Conservation (phyloP, 2,329 filamentous ascomycete species). For the Arthrobotrys musiformis region DNA sequence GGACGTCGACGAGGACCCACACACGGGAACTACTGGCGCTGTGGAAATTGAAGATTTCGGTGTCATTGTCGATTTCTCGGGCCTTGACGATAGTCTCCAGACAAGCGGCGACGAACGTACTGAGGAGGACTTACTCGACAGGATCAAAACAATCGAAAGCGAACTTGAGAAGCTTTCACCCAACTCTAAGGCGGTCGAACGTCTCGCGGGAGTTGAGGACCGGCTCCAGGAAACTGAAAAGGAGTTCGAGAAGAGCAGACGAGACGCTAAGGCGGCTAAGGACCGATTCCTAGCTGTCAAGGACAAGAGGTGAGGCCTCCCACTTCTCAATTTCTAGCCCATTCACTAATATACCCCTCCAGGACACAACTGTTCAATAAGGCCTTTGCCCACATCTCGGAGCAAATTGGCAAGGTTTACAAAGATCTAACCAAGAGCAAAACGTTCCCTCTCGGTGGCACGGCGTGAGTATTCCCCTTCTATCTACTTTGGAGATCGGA, state of each 20-base stretch:
- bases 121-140: slow-evolving; percentile 80
- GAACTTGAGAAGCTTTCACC: slow-evolving; percentile 95
- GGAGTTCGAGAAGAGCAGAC: slow-evolving; percentile 87
- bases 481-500: not conserved
- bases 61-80: slow-evolving; percentile 86
- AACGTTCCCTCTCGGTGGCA: slow-evolving; percentile 91
- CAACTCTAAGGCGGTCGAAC: slow-evolving; percentile 94
- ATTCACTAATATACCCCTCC: not conserved
- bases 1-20: slow-evolving; percentile 81
- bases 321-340: not conserved
- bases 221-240: slow-evolving; percentile 85
- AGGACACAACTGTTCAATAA: slow-evolving; percentile 88
- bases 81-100: slow-evolving; percentile 83
- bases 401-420: slow-evolving; percentile 93
- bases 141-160: slow-evolving; percentile 76
- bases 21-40: slow-evolving; percentile 66
- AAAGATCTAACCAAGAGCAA: slow-evolving; percentile 90
- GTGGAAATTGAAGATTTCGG: slow-evolving; percentile 86
- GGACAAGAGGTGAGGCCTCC: slow-evolving; percentile 69
- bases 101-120: slow-evolving; percentile 64
- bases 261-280: slow-evolving; percentile 77
- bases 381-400: slow-evolving; percentile 92
- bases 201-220: slow-evolving; percentile 83
- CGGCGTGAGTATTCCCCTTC: slow-evolving; percentile 65
- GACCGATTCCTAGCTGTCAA: slow-evolving; percentile 87